phyloP scores from a whole-genome alignment of 352 stramenopile genomes.

The Phytophthora aleatoria region DNA sequence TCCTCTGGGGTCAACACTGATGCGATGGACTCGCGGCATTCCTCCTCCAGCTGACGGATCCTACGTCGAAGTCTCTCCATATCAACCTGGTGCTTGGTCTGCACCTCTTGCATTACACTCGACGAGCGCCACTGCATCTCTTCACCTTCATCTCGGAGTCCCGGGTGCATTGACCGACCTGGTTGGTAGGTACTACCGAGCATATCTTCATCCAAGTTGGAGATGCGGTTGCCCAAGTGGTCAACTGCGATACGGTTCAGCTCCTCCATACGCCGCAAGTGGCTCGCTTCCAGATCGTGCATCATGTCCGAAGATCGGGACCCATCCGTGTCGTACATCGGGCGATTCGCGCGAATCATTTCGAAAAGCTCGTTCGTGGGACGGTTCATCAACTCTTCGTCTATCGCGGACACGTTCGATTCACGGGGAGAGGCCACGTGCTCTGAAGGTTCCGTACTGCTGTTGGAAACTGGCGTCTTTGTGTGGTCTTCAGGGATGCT shows the following conservation, averaged over 20 bases:
- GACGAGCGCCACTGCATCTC: slow-evolving; percentile 48
- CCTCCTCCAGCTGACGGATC: slow-evolving; percentile 52
- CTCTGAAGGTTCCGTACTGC: slow-evolving; percentile 33
- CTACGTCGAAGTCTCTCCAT: slow-evolving; percentile 51
- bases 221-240: slow-evolving; percentile 50
- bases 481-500: slow-evolving; percentile 26
- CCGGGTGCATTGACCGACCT: slow-evolving; percentile 20
- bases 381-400: slow-evolving; percentile 55
- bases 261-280: slow-evolving; percentile 61
- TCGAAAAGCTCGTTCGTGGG: slow-evolving; percentile 56
- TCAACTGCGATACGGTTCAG: slow-evolving; percentile 56
- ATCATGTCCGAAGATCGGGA: slow-evolving; percentile 42
- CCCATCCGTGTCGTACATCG: slow-evolving; percentile 5
- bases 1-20: slow-evolving; percentile 55
- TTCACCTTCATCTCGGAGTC: slow-evolving; percentile 19
- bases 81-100: slow-evolving; percentile 48
- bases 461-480: slow-evolving; percentile 26
- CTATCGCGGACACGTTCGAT: slow-evolving; percentile 36
- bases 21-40: slow-evolving; percentile 63
- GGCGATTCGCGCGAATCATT: slow-evolving; percentile 45
- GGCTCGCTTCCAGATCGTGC: slow-evolving; percentile 49
- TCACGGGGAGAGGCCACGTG: slow-evolving; percentile 25
- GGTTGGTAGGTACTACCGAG: slow-evolving; percentile 31
- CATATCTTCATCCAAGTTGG: slow-evolving; percentile 41
- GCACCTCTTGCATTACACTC: slow-evolving; percentile 48